Evolutionary conservation across 129 eudicot genomes (phyloP).

Genomic region (Centella asiatica): DNA sequence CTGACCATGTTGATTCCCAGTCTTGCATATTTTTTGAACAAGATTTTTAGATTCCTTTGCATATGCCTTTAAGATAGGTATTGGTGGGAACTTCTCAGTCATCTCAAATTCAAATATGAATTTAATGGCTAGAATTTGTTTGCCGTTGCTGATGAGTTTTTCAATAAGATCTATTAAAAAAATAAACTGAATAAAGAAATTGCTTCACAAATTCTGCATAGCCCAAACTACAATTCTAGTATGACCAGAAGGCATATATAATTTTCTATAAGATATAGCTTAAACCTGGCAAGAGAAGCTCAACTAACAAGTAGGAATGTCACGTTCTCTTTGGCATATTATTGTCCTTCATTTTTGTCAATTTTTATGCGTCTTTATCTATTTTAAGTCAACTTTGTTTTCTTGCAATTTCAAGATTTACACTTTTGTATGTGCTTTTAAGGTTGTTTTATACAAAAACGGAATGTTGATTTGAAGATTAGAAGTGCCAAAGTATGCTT

Average conservation of each 20-base stretch:
- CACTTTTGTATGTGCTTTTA: too few relatives aligned
- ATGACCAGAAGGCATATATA: neutral
- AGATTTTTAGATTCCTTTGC: constrained; percentile 20
- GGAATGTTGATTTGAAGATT: too few relatives aligned
- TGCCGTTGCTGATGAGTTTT: constrained; percentile 31
- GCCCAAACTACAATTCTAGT: neutral
- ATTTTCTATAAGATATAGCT: too few relatives aligned
- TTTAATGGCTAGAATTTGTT: constrained; percentile 33
- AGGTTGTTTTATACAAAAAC: too few relatives aligned
- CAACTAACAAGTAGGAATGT: too few relatives aligned
- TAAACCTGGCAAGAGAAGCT: too few relatives aligned
- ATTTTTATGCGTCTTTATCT: too few relatives aligned
- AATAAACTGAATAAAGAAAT: neutral
- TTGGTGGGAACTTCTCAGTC: constrained; percentile 36
- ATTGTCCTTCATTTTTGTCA: too few relatives aligned
- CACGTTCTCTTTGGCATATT: too few relatives aligned
- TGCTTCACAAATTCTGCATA: neutral
- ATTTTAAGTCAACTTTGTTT: too few relatives aligned
- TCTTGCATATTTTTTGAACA: constrained; percentile 18
- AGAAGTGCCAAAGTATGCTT: too few relatives aligned
- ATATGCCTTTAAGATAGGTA: constrained; percentile 25
- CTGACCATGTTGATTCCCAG: constrained; percentile 20
- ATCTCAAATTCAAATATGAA: constrained; percentile 27
- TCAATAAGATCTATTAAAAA: constrained; percentile 22
- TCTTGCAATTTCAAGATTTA: too few relatives aligned